Evolutionary conservation across 139 green algal species (phyloP).

Genomic region (Auxenochlorella pyrenoidosa): DNA sequence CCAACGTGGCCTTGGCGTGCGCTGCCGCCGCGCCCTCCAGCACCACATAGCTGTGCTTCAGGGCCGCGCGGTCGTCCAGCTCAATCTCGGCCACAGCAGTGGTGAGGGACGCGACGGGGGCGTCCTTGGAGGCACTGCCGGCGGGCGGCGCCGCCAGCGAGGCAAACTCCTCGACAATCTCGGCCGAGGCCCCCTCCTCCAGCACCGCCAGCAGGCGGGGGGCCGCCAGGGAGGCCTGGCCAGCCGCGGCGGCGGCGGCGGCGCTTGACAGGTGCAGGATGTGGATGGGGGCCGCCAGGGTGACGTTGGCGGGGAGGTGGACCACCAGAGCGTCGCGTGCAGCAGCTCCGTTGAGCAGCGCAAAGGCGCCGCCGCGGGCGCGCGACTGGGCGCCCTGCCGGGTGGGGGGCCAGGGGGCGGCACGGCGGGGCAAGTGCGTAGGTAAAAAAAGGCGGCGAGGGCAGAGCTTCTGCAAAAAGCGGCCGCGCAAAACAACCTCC

Average conservation of each 20-base stretch:
- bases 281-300: constrained; percentile 70
- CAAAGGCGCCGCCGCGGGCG: constrained; percentile 73
- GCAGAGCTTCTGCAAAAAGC: no score
- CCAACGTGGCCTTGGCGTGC: constrained; percentile 86
- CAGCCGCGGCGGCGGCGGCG: background rate
- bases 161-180: constrained; percentile 87
- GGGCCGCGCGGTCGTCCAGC: constrained; percentile 64
- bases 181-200: constrained; percentile 44
- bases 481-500: no score
- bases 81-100: constrained; percentile 74
- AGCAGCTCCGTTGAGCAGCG: constrained; percentile 75
- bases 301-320: constrained; percentile 51
- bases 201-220: constrained; percentile 77
- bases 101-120: constrained; percentile 53
- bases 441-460: no score
- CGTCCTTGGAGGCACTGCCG: background rate
- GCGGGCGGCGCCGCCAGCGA: background rate
- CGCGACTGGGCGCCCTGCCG: constrained; percentile 67
- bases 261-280: constrained; percentile 71
- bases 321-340: constrained; percentile 76
- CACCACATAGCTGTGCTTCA: constrained; percentile 77
- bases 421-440: no score
- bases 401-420: background rate
- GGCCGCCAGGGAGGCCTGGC: background rate
- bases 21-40: constrained; percentile 52